phyloP scores from a whole-genome alignment of 1,284 basidiomycete genomes.

The Mycena sp. region DNA sequence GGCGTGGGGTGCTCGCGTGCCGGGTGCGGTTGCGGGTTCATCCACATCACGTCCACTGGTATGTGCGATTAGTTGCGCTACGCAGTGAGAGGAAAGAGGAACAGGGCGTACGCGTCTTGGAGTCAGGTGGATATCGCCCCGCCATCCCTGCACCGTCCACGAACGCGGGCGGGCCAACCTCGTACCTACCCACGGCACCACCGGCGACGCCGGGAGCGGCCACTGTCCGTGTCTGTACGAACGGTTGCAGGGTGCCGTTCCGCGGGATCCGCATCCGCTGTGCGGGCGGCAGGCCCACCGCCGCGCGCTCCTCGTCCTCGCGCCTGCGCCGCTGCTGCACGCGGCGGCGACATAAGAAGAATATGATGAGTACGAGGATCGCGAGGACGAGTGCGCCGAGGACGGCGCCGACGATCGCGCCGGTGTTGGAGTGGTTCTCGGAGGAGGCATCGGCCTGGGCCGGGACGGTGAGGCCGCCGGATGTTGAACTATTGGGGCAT shows the following conservation, averaged over 20 bases:
- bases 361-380: constrained; percentile 5
- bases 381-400: constrained; percentile 7
- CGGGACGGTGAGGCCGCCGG: too few relatives aligned
- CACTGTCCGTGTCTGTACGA: constrained; percentile 19
- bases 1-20: too few relatives aligned
- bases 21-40: constrained; percentile 1
- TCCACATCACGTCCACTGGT: not conserved
- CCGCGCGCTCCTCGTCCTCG: constrained; percentile 20
- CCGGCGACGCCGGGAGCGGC: not conserved
- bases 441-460: too few relatives aligned
- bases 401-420: constrained; percentile 21
- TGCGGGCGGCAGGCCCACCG: constrained; percentile 18
- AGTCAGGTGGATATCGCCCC: constrained; percentile 11
- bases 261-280: not conserved
- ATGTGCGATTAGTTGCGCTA: not conserved
- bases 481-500: too few relatives aligned
- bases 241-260: constrained; percentile 21
- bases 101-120: not conserved
- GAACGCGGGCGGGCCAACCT: constrained; percentile 2
- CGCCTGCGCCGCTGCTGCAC: not conserved
- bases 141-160: not conserved
- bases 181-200: not conserved
- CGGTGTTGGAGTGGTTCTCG: not conserved
- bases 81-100: too few relatives aligned
- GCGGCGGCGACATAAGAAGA: constrained; percentile 17